A percentile compares a stretch with the other conserved stretches of the same genome.
Evolutionary conservation across 345 rosid species (phyloP).

Genomic region (Populus nigra): DNA sequence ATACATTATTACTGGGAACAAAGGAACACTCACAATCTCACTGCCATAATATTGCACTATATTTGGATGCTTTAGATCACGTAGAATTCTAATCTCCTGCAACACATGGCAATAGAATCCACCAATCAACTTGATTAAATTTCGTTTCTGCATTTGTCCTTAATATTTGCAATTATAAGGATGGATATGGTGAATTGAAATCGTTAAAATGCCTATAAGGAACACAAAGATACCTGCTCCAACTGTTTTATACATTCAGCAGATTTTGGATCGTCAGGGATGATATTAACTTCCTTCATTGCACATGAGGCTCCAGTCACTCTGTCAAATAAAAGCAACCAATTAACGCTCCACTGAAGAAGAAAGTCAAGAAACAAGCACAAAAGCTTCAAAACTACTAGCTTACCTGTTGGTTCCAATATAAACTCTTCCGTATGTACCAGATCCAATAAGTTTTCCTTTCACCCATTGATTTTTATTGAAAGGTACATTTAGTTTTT

Average conservation of each 20-base stretch:
- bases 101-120: conserved; percentile 1
- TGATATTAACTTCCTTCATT: conserved; percentile 61
- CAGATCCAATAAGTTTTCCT: conserved; percentile 73
- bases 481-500: conserved; percentile 21
- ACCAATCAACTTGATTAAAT: neutral
- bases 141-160: neutral
- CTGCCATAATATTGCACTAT: conserved; percentile 73
- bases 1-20: neutral
- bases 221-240: conserved; percentile 51
- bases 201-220: neutral
- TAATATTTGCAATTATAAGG: neutral
- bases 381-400: conserved; percentile 9
- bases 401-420: conserved; percentile 52
- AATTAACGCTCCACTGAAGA: neutral
- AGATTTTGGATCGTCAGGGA: conserved; percentile 60
- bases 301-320: conserved; percentile 76
- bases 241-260: conserved; percentile 63
- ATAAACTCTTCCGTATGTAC: conserved; percentile 73
- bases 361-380: conserved; percentile 4
- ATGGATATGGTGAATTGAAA: neutral
- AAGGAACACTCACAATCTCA: conserved; percentile 47
- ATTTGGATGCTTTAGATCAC: conserved; percentile 52
- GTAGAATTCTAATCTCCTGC: conserved; percentile 63
- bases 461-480: conserved; percentile 57
- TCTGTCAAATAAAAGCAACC: conserved; percentile 28